phyloP scores from a whole-genome alignment of 768 basidiomycete species.

The Boletus subcaerulescens region DNA sequence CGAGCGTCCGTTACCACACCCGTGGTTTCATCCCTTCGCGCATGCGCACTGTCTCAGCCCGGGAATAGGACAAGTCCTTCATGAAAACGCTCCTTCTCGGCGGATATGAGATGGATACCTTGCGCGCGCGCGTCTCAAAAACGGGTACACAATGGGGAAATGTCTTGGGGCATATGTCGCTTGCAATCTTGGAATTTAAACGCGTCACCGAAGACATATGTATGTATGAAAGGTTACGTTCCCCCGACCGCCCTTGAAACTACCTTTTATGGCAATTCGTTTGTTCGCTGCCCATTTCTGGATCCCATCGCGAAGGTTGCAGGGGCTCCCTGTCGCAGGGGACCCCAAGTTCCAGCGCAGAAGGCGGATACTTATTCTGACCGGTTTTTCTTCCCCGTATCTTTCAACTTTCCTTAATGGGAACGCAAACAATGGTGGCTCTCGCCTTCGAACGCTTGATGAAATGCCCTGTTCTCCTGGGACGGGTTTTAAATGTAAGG shows the following conservation, averaged over 20 bases:
- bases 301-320: slow-evolving; percentile 25
- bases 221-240: slow-evolving; percentile 30
- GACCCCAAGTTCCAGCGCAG: slow-evolving; percentile 33
- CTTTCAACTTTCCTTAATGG: slow-evolving; percentile 33
- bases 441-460: slow-evolving; percentile 19
- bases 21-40: slow-evolving; percentile 18
- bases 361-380: slow-evolving; percentile 30
- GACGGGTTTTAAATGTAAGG: slow-evolving; percentile 26
- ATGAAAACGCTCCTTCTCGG: slow-evolving; percentile 10
- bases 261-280: slow-evolving; percentile 36
- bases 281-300: slow-evolving; percentile 36
- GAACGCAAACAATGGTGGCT: slow-evolving; percentile 33
- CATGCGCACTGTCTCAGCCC: slow-evolving; percentile 11
- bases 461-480: slow-evolving; percentile 19
- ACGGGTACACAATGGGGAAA: slow-evolving; percentile 13
- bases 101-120: slow-evolving; percentile 21
- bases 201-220: slow-evolving; percentile 27
- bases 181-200: slow-evolving; percentile 28
- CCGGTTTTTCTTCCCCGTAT: slow-evolving; percentile 28
- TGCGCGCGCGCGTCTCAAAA: slow-evolving; percentile 8
- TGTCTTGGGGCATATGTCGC: slow-evolving; percentile 27
- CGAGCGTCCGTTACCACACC: slow-evolving; percentile 17
- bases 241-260: slow-evolving; percentile 35
- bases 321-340: slow-evolving; percentile 26
- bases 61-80: slow-evolving; percentile 13